phyloP scores from a whole-genome alignment of 2,329 filamentous ascomycete species.

The Dothistroma pini region DNA sequence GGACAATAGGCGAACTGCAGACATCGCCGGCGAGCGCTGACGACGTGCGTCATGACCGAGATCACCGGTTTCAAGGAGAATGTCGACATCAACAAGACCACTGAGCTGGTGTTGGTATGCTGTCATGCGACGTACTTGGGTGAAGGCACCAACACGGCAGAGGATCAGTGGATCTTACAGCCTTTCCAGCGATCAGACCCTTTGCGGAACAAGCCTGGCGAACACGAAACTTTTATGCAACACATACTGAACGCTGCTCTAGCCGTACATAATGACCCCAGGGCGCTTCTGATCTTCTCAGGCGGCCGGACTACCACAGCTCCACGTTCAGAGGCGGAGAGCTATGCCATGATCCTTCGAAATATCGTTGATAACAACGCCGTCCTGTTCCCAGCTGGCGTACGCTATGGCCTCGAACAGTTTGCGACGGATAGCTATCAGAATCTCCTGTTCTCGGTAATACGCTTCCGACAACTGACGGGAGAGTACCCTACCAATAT shows the following conservation, averaged over 20 bases:
- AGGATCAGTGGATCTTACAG: constrained; percentile 62
- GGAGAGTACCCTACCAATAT: constrained; percentile 41
- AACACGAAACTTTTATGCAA: constrained; percentile 73
- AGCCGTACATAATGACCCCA: constrained; percentile 44
- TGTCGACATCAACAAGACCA: constrained; percentile 21
- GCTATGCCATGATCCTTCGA: constrained; percentile 23
- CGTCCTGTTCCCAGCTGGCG: constrained; percentile 17
- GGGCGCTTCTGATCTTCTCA: constrained; percentile 64
- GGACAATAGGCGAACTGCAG: not conserved
- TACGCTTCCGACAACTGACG: constrained; percentile 46
- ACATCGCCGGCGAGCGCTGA: not conserved
- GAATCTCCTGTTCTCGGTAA: constrained; percentile 75
- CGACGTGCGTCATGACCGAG: constrained; percentile 20
- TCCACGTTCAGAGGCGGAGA: constrained; percentile 28
- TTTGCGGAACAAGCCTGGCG: constrained; percentile 51
- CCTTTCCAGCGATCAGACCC: constrained; percentile 59
- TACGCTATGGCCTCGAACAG: constrained; percentile 21
- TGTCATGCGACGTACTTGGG: constrained; percentile 77
- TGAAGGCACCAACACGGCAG: constrained; percentile 24
- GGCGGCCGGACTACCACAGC: constrained; percentile 52
- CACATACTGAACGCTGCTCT: constrained; percentile 67
- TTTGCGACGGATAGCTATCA: constrained; percentile 77
- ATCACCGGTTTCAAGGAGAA: constrained; percentile 19
- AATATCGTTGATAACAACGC: constrained; percentile 21
- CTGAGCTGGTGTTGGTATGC: constrained; percentile 70